phyloP scores from a whole-genome alignment of 345 rosid species.

The Physaria fendleri region DNA sequence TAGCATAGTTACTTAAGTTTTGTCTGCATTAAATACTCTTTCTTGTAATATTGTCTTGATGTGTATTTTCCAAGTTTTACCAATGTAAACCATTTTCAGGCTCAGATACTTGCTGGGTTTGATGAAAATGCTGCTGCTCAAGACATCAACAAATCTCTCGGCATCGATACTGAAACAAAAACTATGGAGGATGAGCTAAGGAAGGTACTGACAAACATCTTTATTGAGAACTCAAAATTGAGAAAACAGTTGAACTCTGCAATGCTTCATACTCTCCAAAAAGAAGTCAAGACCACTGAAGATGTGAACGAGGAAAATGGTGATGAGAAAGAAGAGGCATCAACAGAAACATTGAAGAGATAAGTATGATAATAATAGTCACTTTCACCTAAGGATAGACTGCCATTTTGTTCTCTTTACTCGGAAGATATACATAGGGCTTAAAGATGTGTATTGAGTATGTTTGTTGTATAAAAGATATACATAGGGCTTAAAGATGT shows the following conservation, averaged over 20 bases:
- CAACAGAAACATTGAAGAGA: no score
- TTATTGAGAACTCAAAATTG: constrained; percentile 48
- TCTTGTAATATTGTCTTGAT: background rate
- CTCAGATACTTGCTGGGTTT: constrained; percentile 41
- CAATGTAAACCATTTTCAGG: constrained; percentile 38
- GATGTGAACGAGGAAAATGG: constrained; percentile 15
- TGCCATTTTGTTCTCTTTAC: no score
- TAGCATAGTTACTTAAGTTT: background rate
- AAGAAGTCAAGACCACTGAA: constrained; percentile 3
- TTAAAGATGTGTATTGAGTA: constrained; percentile 9
- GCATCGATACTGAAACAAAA: constrained; percentile 16
- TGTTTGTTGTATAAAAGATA: constrained; percentile 19
- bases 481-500: constrained; percentile 11
- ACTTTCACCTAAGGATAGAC: no score
- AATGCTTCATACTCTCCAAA: constrained; percentile 35
- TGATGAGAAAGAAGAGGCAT: no score
- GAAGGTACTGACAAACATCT: constrained; percentile 44
- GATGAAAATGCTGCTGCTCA: constrained; percentile 30
- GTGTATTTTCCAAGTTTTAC: constrained; percentile 11
- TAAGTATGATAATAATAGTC: no score
- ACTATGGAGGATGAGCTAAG: constrained; percentile 43
- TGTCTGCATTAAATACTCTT: background rate
- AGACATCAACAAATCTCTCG: no score
- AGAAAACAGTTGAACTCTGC: constrained; percentile 60
- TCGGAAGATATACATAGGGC: no score